These are phyloP conservation scores for Polytrichum formosum DNA, from an alignment of 225 moss, liverwort and hornwort species.

Conservation along the genomic window DNA sequence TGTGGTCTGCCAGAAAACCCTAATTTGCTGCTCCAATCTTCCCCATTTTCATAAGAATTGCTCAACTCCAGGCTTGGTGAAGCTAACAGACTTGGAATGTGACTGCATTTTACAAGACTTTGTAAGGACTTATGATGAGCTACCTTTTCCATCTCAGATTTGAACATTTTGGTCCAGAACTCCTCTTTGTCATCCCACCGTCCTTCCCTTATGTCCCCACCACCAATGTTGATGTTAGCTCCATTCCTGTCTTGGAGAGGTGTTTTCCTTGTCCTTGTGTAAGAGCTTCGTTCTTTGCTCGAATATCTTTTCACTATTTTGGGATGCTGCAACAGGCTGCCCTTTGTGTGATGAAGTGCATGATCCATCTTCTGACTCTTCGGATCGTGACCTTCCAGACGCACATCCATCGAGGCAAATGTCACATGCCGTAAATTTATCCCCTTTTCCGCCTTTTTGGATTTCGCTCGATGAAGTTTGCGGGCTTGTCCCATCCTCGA, in stretches of 20 bases:
- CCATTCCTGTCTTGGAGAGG: conserved; percentile 2
- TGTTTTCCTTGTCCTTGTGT: conserved; percentile 1
- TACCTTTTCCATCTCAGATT: conserved; percentile 20
- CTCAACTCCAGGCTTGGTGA: conserved; percentile 11
- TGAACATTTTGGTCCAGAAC: conserved; percentile 35
- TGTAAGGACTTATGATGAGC: conserved; percentile 11
- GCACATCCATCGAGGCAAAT: conserved; percentile 48
- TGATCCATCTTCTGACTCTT: conserved; percentile 3
- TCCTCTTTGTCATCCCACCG: conserved; percentile 29
- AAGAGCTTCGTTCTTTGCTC: conserved; percentile 8
- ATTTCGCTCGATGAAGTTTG: conserved; percentile 10
- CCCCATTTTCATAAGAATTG: background rate
- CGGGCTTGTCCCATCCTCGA: conserved; percentile 13
- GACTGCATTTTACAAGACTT: conserved; percentile 8
- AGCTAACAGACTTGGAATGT: background rate
- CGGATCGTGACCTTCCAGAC: conserved; percentile 8
- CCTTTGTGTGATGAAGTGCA: background rate
- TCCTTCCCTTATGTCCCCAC: background rate
- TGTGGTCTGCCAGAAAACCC: conserved; percentile 1
- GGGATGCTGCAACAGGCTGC: conserved; percentile 1
- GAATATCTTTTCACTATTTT: conserved; percentile 6
- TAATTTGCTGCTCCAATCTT: background rate
- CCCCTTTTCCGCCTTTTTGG: conserved; percentile 1
- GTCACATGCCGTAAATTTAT: conserved; percentile 43
- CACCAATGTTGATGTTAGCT: background rate